Evolutionary conservation across 2,329 filamentous ascomycete genomes (phyloP), one percentile per base, ranked within the genome.

Genomic region (Metarhizium album): DNA sequence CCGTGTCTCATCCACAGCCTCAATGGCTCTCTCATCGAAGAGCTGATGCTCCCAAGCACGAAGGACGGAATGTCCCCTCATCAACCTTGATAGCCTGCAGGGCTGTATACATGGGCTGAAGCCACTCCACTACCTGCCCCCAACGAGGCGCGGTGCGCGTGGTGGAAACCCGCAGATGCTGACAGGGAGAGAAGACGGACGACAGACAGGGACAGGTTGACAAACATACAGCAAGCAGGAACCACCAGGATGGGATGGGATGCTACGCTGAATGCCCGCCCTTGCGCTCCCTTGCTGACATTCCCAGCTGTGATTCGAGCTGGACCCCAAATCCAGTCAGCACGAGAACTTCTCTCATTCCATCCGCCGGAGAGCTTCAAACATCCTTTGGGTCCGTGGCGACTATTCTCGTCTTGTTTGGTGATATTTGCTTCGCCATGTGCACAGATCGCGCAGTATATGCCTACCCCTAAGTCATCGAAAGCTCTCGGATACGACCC

Each of bases 251-350:
- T 20, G 6, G 37, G 37, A 40, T 16, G n/a, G 5, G 16, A 20
- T 20, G 5, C 20, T 11, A 22, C 37, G 20, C n/a, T 40, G 18
- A 4, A 9, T 29, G 11, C 27, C 42, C 42, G 16, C 31, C 7
- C 31, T 43, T 45, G 31, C 40, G 42, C 29, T 23, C 29, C 35
- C 18, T 47, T 37, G 38, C 49, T 47, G 45, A 51, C 45, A 43
- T 27, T 42, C 24, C 40, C 23, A 51, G 40, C 40, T 22, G 9
- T 40, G 8, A 16, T 22, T 40, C 37, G 37, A 20, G 16, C 37
- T 4, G 20, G 20, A 11, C 7, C 37, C 27, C 27, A 29, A 29
- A 29, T 9, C 33, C 14, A n/a, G 42, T 45, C 22, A 46, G 9
- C 14, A 6, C 9, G 1, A 24, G 16, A 33, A 22, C n/a, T 9